Evolutionary conservation across 306 rosid genomes (phyloP), one percentile per base, ranked within the genome.

Genomic region (Ammopiptanthus mongolicus): DNA sequence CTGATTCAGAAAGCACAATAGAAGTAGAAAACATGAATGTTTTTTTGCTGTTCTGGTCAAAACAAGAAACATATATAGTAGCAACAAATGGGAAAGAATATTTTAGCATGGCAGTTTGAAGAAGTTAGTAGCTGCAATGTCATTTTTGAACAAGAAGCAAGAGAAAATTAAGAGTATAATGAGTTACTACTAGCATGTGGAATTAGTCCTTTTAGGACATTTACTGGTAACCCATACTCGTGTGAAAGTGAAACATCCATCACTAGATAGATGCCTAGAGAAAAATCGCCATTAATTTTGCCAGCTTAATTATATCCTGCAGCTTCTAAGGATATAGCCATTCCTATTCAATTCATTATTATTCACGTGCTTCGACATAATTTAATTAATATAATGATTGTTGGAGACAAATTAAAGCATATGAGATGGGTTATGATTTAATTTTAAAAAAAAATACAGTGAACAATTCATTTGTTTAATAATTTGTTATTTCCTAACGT

Each of bases 11-110:
- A 5, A 68, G 73, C 82, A 73, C 55, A 67, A 62, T 22, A 15
- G 17, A 81, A 71, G 22, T 34, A 78, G 68, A 53, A 73, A 53
- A 73, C 83, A 69, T 76, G 80, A 52, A 28, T 67, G 80, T 81
- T 78, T 72, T 69, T 73, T 58, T 65, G 57, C 75, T 68, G 28
- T 67, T 73, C 33, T 61, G 8, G 76, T 79, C 85, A 76, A 77
- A 82, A 22, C 57, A 81, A 56, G 64, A 62, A 67, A 71, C 80
- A 74, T n/a, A n/a, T n/a, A n/a, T 25, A 63, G 77, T 22, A 65
- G 70, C 84, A 76, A 82, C 85, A 80, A 86, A 82, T 29, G 76
- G 47, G 33, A 48, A 57, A 21, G 61, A 78, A 72, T 80, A 65
- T 68, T 53, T 71, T 61, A 74, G 55, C 64, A 42, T 63, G 55